These are phyloP conservation scores for Physaria fendleri DNA, from an alignment of 345 rosid genomes.

Conservation along the genomic window DNA sequence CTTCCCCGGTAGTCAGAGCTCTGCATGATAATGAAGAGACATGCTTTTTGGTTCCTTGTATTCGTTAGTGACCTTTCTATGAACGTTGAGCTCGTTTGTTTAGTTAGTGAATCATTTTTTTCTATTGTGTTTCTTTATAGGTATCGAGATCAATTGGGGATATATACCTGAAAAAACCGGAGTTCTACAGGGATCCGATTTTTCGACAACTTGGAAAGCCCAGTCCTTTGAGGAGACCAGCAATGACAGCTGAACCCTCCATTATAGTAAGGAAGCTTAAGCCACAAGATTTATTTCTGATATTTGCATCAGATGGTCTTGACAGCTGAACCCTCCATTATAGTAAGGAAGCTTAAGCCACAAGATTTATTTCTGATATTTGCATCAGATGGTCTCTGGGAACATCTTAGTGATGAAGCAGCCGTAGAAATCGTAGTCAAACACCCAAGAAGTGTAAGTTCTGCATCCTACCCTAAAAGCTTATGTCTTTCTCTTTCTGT, in stretches of 20 bases:
- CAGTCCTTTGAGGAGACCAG: constrained; percentile 71
- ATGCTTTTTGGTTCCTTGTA: constrained; percentile 18
- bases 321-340: constrained; percentile 88
- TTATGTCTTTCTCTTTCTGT: neutral
- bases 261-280: constrained; percentile 59
- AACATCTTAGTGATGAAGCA: constrained; percentile 80
- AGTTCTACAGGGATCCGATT: constrained; percentile 69
- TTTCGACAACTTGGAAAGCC: constrained; percentile 72
- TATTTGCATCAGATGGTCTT: constrained; percentile 99
- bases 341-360: constrained; percentile 60
- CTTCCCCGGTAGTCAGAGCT: constrained; percentile 22
- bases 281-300: constrained; percentile 72
- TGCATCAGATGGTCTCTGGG: constrained; percentile 99
- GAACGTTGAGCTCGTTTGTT: neutral
- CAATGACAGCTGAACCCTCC: constrained; percentile 89
- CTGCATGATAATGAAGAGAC: constrained; percentile 4
- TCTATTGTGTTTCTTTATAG: constrained; percentile 35
- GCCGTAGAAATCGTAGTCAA: constrained; percentile 81
- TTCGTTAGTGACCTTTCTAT: neutral
- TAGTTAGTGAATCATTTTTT: neutral
- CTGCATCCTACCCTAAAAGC: neutral
- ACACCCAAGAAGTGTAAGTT: constrained; percentile 83
- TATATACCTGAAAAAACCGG: constrained; percentile 86
- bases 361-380: constrained; percentile 81
- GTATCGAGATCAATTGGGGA: constrained; percentile 98